Evolutionary conservation across 257 asterid genomes (phyloP).

Genomic region (Vinca minor): DNA sequence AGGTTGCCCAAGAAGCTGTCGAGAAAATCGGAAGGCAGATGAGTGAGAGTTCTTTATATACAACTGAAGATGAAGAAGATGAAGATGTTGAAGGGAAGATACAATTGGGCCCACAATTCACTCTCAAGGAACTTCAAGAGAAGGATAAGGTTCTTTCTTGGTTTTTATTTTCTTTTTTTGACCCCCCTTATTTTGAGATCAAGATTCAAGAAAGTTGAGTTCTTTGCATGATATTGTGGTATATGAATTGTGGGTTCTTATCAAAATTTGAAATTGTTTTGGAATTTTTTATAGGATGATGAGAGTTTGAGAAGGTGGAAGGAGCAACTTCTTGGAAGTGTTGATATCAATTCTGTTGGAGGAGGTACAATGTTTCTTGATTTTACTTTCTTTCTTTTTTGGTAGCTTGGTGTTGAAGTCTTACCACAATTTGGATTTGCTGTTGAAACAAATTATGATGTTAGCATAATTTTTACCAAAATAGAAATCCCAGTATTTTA

Average conservation of each 20-base stretch:
- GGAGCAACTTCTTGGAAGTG: slow-evolving; percentile 64
- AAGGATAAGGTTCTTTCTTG: slow-evolving; percentile 45
- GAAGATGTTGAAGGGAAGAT: slow-evolving; percentile 37
- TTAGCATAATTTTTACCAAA: background rate
- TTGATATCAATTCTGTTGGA: slow-evolving; percentile 43
- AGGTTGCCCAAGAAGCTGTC: slow-evolving; percentile 36
- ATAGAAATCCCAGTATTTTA: background rate
- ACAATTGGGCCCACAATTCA: slow-evolving; percentile 51
- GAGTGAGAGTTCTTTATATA: slow-evolving; percentile 37
- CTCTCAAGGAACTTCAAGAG: slow-evolving; percentile 55
- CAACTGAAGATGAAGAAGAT: slow-evolving; percentile 55
- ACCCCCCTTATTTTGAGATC: no score
- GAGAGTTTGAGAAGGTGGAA: slow-evolving; percentile 76
- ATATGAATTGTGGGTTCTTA: background rate
- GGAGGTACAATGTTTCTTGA: slow-evolving; percentile 23
- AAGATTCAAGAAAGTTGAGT: background rate
- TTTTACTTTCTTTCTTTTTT: no score
- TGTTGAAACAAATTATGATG: background rate
- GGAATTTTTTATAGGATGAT: slow-evolving; percentile 41
- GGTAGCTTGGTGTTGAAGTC: no score
- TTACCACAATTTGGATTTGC: background rate
- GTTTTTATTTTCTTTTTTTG: no score
- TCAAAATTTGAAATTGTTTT: background rate
- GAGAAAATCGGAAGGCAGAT: slow-evolving; percentile 44
- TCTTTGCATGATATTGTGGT: background rate